Conservation (phyloP, 2,329 filamentous ascomycete genomes). For the Paracorniculantispora psalliotae region DNA sequence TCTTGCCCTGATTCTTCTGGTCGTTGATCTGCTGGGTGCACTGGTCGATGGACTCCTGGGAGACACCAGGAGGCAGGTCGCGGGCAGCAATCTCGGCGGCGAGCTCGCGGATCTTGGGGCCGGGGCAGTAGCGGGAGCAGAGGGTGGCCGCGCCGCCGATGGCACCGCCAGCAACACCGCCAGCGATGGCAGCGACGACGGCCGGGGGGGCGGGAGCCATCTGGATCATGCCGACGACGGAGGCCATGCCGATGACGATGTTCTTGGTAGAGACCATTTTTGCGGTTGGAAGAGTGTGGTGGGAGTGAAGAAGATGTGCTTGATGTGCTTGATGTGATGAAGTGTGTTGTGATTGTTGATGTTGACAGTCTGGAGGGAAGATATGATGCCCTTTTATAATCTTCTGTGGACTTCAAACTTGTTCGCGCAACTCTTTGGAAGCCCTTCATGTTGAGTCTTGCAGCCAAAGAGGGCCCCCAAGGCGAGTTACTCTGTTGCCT, state of each 20-base stretch:
- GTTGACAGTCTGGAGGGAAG: too few relatives aligned
- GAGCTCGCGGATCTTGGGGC: not conserved
- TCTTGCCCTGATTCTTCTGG: not conserved
- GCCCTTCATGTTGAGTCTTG: too few relatives aligned
- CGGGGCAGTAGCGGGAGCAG: slow-evolving; percentile 1
- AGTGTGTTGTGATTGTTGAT: too few relatives aligned
- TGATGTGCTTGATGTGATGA: too few relatives aligned
- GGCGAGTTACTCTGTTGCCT: too few relatives aligned
- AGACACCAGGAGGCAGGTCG: not conserved
- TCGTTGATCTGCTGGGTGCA: slow-evolving; percentile 1
- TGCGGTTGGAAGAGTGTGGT: too few relatives aligned
- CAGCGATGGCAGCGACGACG: not conserved
- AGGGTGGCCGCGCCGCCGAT: not conserved
- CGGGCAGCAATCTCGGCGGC: not conserved
- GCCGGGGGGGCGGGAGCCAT: not conserved
- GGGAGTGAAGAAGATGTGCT: too few relatives aligned
- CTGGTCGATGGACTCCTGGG: not conserved
- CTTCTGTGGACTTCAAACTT: too few relatives aligned
- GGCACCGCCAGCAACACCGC: not conserved
- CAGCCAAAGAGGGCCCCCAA: too few relatives aligned
- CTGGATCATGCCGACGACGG: slow-evolving; percentile 14
- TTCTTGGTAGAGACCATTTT: not conserved
- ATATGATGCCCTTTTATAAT: too few relatives aligned
- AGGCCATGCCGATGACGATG: slow-evolving; percentile 14
- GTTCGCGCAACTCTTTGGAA: too few relatives aligned